Percentiles rank a stretch among this genome's conserved stretches.
These are phyloP conservation scores for Xylariaceae sp. DNA, from an alignment of 2,329 filamentous ascomycete genomes.

Conservation along the genomic window DNA sequence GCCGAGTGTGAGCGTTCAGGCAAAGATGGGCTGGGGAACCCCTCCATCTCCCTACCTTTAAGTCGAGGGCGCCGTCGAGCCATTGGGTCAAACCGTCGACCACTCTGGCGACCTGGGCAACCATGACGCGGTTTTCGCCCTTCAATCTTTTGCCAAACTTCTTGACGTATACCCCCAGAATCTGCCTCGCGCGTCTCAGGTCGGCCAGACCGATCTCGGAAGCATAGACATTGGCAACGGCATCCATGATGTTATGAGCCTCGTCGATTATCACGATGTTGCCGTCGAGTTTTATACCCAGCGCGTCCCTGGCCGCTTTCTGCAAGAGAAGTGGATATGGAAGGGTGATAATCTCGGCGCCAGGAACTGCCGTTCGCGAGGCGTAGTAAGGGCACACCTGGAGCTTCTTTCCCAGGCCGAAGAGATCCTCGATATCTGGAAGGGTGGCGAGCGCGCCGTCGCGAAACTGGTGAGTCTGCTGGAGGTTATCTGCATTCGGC, in stretches of 20 bases:
- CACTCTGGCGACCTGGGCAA: constrained; percentile 78
- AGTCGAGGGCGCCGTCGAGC: constrained; percentile 47
- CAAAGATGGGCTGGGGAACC: constrained; percentile 1
- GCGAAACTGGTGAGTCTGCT: constrained; percentile 69
- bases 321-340: constrained; percentile 89
- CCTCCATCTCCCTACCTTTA: constrained; percentile 45
- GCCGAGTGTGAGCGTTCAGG: constrained; percentile 13
- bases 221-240: constrained; percentile 80
- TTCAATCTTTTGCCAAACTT: constrained; percentile 84
- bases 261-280: constrained; percentile 96
- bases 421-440: constrained; percentile 89
- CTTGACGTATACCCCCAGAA: constrained; percentile 75
- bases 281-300: constrained; percentile 76
- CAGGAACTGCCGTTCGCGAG: constrained; percentile 73
- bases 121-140: constrained; percentile 83
- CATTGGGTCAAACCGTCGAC: constrained; percentile 70
- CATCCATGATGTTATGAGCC: constrained; percentile 96
- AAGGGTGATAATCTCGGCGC: constrained; percentile 82
- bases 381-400: constrained; percentile 93
- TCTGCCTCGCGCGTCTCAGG: constrained; percentile 61
- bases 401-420: constrained; percentile 66
- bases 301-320: constrained; percentile 75
- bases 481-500: constrained; percentile 68
- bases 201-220: constrained; percentile 67
- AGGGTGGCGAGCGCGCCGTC: constrained; percentile 78